Evolutionary conservation across 306 rosid species (phyloP).

Genomic region (Gillenia trifoliata): DNA sequence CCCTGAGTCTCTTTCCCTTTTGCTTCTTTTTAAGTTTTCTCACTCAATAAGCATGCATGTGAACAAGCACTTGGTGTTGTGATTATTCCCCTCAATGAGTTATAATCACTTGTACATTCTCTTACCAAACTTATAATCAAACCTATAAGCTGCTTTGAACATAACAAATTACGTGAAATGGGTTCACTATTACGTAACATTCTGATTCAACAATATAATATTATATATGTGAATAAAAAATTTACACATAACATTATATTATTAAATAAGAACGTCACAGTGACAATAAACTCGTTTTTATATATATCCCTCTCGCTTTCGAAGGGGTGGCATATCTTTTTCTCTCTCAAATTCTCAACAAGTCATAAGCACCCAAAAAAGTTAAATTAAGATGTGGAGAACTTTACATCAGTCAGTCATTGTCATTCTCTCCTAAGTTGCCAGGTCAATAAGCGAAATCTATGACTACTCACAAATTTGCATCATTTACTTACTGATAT

Average conservation of each 20-base stretch:
- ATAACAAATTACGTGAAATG: too few relatives aligned
- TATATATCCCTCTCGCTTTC: too few relatives aligned
- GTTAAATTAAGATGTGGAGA: background rate
- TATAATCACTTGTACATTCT: conserved; percentile 21
- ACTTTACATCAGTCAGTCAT: conserved; percentile 10
- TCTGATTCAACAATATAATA: too few relatives aligned
- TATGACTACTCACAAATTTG: background rate
- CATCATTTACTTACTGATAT: conserved; percentile 13
- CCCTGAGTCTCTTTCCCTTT: conserved; percentile 6
- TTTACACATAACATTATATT: too few relatives aligned
- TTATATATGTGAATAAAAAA: too few relatives aligned
- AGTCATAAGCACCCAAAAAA: background rate
- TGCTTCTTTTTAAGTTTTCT: conserved; percentile 33
- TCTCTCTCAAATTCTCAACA: background rate
- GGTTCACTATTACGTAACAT: accelerated
- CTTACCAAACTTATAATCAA: too few relatives aligned
- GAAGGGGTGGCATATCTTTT: background rate
- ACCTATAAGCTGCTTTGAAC: background rate
- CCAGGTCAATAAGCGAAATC: conserved; percentile 23
- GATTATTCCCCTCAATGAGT: conserved; percentile 24
- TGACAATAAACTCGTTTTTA: too few relatives aligned
- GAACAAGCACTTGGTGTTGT: conserved; percentile 50
- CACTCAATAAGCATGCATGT: conserved; percentile 21
- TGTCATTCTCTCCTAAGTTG: conserved; percentile 15
- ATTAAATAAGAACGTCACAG: too few relatives aligned